phyloP scores from a whole-genome alignment of 2,329 filamentous ascomycete species.

The Exophiala dermatitidis region DNA sequence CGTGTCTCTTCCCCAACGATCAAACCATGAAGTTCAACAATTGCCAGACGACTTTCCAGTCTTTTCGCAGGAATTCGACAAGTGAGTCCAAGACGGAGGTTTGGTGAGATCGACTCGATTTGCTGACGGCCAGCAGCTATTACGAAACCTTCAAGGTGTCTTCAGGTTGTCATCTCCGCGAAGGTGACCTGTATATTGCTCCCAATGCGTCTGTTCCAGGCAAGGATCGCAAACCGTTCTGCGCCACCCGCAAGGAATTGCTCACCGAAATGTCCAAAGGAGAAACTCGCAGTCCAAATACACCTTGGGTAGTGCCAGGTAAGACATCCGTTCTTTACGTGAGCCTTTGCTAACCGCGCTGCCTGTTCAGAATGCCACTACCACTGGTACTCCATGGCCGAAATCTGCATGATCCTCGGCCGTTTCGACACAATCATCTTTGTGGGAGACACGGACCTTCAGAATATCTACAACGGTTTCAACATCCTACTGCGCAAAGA shows the following conservation, averaged over 20 bases:
- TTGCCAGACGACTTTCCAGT: constrained; percentile 9
- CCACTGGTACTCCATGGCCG: constrained; percentile 37
- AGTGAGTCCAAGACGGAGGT: constrained; percentile 6
- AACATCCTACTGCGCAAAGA: constrained; percentile 41
- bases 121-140: constrained; percentile 27
- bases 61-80: constrained; percentile 9
- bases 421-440: constrained; percentile 39
- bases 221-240: constrained; percentile 28
- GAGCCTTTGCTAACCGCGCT: background rate
- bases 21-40: background rate
- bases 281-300: constrained; percentile 37
- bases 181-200: constrained; percentile 32
- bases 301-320: constrained; percentile 32
- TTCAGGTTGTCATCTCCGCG: constrained; percentile 35
- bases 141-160: constrained; percentile 33
- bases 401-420: constrained; percentile 41
- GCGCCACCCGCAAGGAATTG: constrained; percentile 32
- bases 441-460: constrained; percentile 37
- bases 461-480: constrained; percentile 39
- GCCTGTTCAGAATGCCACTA: constrained; percentile 34
- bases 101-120: background rate
- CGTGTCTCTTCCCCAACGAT: constrained; percentile 14
- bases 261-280: constrained; percentile 39
- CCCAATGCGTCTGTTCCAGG: constrained; percentile 14
- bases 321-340: constrained; percentile 6